Percentiles rank a stretch among this genome's conserved stretches.
Conservation (phyloP, 176 grass and related monocot genomes). For the Carex myosuroides region DNA sequence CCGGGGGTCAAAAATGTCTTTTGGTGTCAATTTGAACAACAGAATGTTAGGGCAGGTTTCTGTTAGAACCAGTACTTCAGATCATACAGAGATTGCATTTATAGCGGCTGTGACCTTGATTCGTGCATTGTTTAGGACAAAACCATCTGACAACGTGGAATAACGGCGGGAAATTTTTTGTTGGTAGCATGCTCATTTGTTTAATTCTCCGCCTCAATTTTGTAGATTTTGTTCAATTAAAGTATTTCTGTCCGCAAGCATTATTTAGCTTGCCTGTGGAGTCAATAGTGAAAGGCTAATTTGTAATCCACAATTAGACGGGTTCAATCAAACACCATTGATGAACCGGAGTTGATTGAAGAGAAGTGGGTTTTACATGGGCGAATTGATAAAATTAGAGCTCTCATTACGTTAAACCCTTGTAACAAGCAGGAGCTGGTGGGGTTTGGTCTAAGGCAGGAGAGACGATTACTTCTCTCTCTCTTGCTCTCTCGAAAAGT, state of each 20-base stretch:
- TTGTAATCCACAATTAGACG: neutral
- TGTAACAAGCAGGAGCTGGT: neutral
- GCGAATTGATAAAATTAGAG: neutral
- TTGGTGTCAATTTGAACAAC: slow-evolving; percentile 65
- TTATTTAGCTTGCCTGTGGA: neutral
- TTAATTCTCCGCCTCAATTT: neutral
- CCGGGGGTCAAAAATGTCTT: slow-evolving; percentile 46
- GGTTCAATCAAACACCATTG: neutral
- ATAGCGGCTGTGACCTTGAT: slow-evolving; percentile 49
- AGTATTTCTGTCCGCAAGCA: neutral
- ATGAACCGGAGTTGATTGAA: neutral
- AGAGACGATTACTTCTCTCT: neutral
- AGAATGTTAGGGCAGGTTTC: slow-evolving; percentile 62
- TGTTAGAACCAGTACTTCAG: slow-evolving; percentile 60
- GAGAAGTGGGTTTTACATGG: neutral
- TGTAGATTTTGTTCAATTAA: neutral
- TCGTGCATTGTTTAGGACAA: slow-evolving; percentile 60
- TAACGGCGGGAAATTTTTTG: slow-evolving; percentile 22
- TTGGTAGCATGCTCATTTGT: neutral
- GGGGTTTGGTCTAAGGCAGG: neutral
- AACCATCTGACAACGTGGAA: slow-evolving; percentile 18
- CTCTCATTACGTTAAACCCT: neutral
- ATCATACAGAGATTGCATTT: slow-evolving; percentile 56
- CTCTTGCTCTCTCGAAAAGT: neutral
- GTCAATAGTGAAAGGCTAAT: slow-evolving; percentile 4